Evolutionary conservation across 2,329 filamentous ascomycete species (phyloP).

Genomic region (Penicillium sp.): DNA sequence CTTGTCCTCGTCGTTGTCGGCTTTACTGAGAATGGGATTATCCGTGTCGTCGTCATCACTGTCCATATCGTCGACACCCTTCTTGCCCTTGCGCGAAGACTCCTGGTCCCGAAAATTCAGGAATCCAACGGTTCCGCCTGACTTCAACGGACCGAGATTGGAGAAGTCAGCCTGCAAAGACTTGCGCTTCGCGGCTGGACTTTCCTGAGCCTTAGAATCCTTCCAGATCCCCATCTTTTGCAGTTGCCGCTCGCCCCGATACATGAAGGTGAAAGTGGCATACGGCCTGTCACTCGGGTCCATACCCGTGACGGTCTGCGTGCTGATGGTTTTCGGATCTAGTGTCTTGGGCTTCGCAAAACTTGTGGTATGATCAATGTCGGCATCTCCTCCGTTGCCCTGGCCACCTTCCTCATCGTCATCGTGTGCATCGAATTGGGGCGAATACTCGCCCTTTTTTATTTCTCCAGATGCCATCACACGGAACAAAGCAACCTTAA

Average conservation of each 20-base stretch:
- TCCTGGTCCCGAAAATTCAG: conserved; percentile 74
- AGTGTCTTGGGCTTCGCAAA: conserved; percentile 95
- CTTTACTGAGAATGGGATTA: conserved; percentile 54
- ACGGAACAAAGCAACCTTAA: conserved; percentile 94
- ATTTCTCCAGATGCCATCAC: conserved; percentile 95
- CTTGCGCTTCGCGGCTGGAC: conserved; percentile 65
- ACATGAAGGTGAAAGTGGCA: conserved; percentile 95
- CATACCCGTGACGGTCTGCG: conserved; percentile 97
- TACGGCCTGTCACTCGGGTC: conserved; percentile 95
- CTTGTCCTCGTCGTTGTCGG: conserved; percentile 55
- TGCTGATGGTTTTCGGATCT: conserved; percentile 95
- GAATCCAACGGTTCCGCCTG: conserved; percentile 83
- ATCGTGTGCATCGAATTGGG: conserved; percentile 94
- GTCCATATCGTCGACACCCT: conserved; percentile 63
- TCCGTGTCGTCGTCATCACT: conserved; percentile 66
- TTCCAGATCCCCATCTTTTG: conserved; percentile 91
- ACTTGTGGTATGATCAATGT: conserved; percentile 93
- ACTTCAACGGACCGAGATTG: conserved; percentile 74
- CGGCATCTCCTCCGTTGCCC: conserved; percentile 62
- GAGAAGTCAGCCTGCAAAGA: conserved; percentile 81
- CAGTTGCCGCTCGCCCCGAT: conserved; percentile 88
- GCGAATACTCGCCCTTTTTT: conserved; percentile 95
- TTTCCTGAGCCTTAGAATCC: conserved; percentile 56
- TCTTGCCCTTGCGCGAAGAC: conserved; percentile 53
- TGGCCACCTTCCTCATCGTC: conserved; percentile 70